Evolutionary conservation across 2,329 filamentous ascomycete genomes (phyloP).

Genomic region (Grosmannia huntii): DNA sequence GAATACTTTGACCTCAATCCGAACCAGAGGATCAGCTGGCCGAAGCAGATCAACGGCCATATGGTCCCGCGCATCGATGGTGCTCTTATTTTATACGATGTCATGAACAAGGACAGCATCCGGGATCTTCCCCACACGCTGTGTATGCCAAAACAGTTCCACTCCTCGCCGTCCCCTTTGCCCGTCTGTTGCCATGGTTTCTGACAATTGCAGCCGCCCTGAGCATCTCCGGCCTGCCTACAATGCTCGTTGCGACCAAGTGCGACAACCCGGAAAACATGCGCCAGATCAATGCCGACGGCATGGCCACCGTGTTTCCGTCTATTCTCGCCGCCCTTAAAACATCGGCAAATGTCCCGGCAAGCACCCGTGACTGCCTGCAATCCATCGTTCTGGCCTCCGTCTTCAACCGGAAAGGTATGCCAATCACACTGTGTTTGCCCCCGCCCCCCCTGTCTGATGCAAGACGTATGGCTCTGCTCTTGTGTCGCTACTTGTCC

Average conservation of each 20-base stretch:
- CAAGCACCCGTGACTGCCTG: constrained; percentile 63
- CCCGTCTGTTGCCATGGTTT: background rate
- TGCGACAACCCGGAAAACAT: constrained; percentile 64
- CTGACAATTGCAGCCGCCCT: constrained; percentile 48
- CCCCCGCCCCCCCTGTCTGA: background rate
- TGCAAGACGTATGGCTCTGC: background rate
- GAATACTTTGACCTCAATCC: constrained; percentile 51
- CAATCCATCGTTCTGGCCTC: constrained; percentile 62
- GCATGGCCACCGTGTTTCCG: constrained; percentile 50
- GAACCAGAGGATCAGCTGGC: constrained; percentile 49
- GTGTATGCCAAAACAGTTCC: constrained; percentile 43
- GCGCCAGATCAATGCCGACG: constrained; percentile 58
- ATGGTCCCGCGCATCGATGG: constrained; percentile 68
- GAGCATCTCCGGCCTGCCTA: constrained; percentile 58
- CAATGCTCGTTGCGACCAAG: constrained; percentile 77
- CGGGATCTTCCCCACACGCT: constrained; percentile 61
- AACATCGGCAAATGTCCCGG: constrained; percentile 55
- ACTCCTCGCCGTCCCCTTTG: background rate
- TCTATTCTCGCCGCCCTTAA: constrained; percentile 61
- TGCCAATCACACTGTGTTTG: constrained; percentile 21
- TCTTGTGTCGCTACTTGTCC: background rate
- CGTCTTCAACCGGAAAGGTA: constrained; percentile 56
- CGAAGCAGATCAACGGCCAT: constrained; percentile 55
- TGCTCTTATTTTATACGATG: constrained; percentile 77
- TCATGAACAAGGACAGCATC: constrained; percentile 65